Evolutionary conservation across 805 yeast genomes (phyloP), one percentile per base, ranked within the genome.

Genomic region (Metschnikowia anglica): DNA sequence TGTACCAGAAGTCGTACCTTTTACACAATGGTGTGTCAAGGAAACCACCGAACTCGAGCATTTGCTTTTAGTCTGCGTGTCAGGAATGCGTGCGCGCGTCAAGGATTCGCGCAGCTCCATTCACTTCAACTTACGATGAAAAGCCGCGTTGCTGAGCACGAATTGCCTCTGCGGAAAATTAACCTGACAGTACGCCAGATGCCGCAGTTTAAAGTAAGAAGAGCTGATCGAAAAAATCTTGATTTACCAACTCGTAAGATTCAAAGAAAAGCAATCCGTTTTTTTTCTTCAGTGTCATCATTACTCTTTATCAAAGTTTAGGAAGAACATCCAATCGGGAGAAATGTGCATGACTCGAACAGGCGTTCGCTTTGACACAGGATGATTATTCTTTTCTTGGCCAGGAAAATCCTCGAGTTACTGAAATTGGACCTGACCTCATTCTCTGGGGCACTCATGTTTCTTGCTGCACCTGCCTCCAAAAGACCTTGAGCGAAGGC

Each of bases 391-490:
- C 20, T 41, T 41, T 41, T 35, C 45, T 41, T 41, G 45, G 40
- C 45, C 34, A 12, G 41, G 31, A 31, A 38, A 34, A 36, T 31
- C 37, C 24, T 35, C 45, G 37, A 41, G 16, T 41, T 41, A 41
- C 45, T 41, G 45, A 41, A 41, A 41, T 21, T 25, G 39, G 37
- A 30, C 19, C 7, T n/a, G 8, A 12, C 25, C 13, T 20, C 21
- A 12, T 8, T 5, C 5, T 32, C 15, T 35, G 36, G 36, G 31
- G 13, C 39, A 19, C 23, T 15, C 33, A 27, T 28, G 17, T 17
- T 18, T 23, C 16, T 15, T 27, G 35, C 45, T 41, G 45, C 45
- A 41, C 39, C 45, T 41, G n/a, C 41, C 37, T 19, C 17, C 33
- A 21, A 34, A 24, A 25, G 36, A 13, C 27, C 18, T 17, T 10